Evolutionary conservation across 2,329 filamentous ascomycete species (phyloP), one percentile per base, ranked within the genome.

Genomic region (Ophiocordyceps robertsii): DNA sequence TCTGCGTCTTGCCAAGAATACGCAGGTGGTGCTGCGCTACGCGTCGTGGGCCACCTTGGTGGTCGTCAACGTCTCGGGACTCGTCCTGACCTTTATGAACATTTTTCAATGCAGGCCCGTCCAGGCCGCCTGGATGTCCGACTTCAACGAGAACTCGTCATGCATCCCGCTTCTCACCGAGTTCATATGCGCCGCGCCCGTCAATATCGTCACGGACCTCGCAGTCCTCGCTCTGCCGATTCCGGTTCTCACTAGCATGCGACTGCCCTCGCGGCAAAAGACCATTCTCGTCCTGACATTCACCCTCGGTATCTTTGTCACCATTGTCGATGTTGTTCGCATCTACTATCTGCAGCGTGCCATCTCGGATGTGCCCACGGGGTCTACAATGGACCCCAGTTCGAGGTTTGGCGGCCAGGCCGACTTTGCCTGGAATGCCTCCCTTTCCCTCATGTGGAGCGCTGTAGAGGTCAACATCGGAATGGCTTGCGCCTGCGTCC

Each of bases 131-230:
- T 94, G 85, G 65, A 61, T 67, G 45, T 50, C 61, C 3, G 53
- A 52, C 10, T 49, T 57, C 14, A 46, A 53, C 4, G 52, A 63
- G 4, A 53, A 53, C 12, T 57, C 61, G 17, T 56, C 47, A 27
- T 80, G 76, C 49, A 71, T 80, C 41, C 72, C 76, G 1, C 60
- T 79, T 4, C 63, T 78, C 29, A 78, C 74, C 50, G 73, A 78
- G 47, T 80, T 80, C 53, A 76, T 80, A 41, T 80, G 76, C 56
- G 90, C 88, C 6, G 84, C 89, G 0, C 89, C 90, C 0, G 77
- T 95, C 56, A 95, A 95, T 63, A 85, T 95, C 51, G 81, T 93
- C 47, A 94, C 88, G 17, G 89, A 95, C 55, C 68, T 95, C 43
- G 84, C 85, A 37, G 87, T 95, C 40, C 69, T 96, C 29, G 82